These are phyloP conservation scores for Wallacemonas sp. DNA, from an alignment of 208 protist genomes.

Conservation along the genomic window DNA sequence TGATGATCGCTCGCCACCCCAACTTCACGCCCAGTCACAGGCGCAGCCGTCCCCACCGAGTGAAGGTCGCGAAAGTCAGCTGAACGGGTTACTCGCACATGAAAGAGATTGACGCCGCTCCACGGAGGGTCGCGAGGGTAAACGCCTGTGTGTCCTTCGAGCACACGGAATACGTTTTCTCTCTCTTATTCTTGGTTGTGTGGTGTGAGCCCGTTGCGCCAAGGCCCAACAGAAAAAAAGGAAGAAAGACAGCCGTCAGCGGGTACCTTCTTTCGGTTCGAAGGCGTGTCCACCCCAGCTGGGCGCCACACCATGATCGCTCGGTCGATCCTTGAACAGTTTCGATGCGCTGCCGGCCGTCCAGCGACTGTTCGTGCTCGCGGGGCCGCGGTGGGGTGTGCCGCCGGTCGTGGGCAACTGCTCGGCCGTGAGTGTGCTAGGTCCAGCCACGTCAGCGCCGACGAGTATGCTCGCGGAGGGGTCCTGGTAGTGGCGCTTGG, in stretches of 20 bases:
- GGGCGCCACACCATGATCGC: conserved; percentile 7
- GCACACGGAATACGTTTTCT: no score
- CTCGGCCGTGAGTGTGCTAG: neutral
- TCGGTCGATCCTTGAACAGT: conserved; percentile 25
- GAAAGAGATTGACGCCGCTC: no score
- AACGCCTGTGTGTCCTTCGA: no score
- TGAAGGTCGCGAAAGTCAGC: no score
- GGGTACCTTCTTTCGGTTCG: conserved; percentile 9
- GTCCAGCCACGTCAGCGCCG: neutral
- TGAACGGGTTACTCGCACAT: no score
- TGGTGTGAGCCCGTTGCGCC: no score
- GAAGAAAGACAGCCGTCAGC: neutral
- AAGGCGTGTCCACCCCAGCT: conserved; percentile 63
- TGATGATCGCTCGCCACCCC: no score
- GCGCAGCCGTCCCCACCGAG: no score
- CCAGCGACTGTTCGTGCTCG: conserved; percentile 33
- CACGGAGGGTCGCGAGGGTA: no score
- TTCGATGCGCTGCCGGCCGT: conserved; percentile 27
- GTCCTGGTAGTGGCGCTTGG: conserved; percentile 37
- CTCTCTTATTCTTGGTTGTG: neutral
- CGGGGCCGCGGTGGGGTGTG: conserved; percentile 9
- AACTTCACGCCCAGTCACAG: no score
- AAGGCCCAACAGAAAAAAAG: no score
- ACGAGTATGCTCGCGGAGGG: neutral
- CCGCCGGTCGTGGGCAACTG: neutral